Base-by-base conservation (phyloP, 495 filamentous ascomycete species). In the Daldinia decipiens region DNA sequence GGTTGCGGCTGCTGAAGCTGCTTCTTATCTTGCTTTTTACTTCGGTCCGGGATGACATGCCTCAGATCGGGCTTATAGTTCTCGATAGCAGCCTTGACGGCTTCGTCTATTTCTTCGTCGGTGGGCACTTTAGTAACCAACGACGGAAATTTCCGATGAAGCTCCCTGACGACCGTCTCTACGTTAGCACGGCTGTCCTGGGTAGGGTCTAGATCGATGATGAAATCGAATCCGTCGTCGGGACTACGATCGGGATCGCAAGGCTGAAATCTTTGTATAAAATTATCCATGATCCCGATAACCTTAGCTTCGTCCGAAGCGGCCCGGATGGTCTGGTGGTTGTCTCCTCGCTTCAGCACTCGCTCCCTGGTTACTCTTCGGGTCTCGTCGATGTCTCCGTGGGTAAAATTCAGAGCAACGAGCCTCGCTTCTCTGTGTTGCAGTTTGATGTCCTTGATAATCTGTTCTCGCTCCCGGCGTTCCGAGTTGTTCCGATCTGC, bases 301-400 rank as follows among this genome's bases (percentile, higher is more conserved):
- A 95, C 88, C 76, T 97, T 93, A 13, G 82, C 78, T 39, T 80
- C 78, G 53, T 87, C 81, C 34, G 85, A 87, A 12, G 88, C 90
- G 4, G 95, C 92, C 64, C 95, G 94, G 73, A 99, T 99, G 11
- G 95, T 98, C 77, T 99, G 95, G 74, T 99, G 95, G 75, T 98
- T 98, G 78, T 99, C 93, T 0, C 95, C 95, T 13, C 95, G 92
- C 0, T 86, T 82, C 24, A 98, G 81, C 0, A 99, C 93, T 12
- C 95, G 90, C 50, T 89, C 83, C 50, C 88, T 89, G 0, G 92
- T 97, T n/a, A 93, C 84, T 55, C 87, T 82, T 9, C 89, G 86
- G 62, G 98, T 93, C 3, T 82, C 77, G 26, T 91, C 85, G 7
- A 88, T 75, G 24, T 89, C 87, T 40, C 94, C 87, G 72, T 99